A percentile compares a stretch with the other conserved stretches of the same genome.
Conservation (phyloP, 1,284 basidiomycete genomes). For the Rugosomyces carneus region DNA sequence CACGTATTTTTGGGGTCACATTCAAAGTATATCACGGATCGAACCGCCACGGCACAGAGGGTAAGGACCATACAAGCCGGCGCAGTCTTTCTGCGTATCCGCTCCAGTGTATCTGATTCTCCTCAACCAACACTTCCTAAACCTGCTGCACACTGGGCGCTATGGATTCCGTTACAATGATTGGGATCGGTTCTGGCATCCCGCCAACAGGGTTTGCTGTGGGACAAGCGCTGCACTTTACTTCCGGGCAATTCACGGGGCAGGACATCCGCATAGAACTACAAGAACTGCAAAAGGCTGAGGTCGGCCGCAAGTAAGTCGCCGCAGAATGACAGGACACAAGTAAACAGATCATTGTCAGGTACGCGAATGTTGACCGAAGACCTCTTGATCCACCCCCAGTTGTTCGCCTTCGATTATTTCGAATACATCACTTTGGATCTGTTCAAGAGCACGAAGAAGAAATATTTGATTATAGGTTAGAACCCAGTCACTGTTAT, state of each 20-base stretch:
- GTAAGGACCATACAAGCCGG: not conserved
- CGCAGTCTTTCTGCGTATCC: not conserved
- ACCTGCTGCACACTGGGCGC: not conserved
- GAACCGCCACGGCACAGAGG: slow-evolving; percentile 1
- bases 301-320: slow-evolving; percentile 56
- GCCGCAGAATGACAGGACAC: not conserved
- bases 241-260: slow-evolving; percentile 47
- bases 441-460: slow-evolving; percentile 33
- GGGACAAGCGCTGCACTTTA: slow-evolving; percentile 1
- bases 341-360: not conserved
- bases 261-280: slow-evolving; percentile 51
- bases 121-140: not conserved
- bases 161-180: not conserved
- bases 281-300: slow-evolving; percentile 55
- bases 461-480: slow-evolving; percentile 23
- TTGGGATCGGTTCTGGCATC: not conserved
- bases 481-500: not conserved
- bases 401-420: slow-evolving; percentile 50
- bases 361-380: slow-evolving; percentile 58
- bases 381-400: slow-evolving; percentile 62
- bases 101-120: not conserved
- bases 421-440: slow-evolving; percentile 35
- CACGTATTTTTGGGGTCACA: not conserved
- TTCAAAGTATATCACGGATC: not conserved
- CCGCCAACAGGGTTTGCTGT: not conserved